A percentile compares a stretch with the other conserved stretches of the same genome.
Conservation (phyloP, 192 early-diverging fungal genomes). For the Coemansia sp. region DNA sequence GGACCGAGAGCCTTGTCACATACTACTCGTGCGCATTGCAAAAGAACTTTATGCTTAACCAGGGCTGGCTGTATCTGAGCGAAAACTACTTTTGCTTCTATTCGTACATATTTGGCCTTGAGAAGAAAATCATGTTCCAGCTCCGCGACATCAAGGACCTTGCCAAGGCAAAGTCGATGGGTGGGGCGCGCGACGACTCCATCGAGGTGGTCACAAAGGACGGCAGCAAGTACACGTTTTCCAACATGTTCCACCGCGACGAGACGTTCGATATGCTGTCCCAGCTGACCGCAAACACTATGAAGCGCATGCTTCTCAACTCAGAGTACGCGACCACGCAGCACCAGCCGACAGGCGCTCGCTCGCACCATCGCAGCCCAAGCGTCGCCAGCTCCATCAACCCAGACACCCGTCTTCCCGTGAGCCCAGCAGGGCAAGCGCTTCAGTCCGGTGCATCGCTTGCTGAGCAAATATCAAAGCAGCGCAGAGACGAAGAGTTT, state of each 20-base stretch:
- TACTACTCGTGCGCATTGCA: constrained; percentile 95
- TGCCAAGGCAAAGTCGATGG: constrained; percentile 83
- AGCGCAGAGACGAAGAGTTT: constrained; percentile 77
- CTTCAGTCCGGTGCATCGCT: constrained; percentile 20
- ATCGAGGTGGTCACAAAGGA: constrained; percentile 85
- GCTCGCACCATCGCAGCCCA: constrained; percentile 9
- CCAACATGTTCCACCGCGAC: constrained; percentile 94
- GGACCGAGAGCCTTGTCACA: constrained; percentile 84
- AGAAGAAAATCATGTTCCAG: constrained; percentile 89
- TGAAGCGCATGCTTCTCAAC: constrained; percentile 84
- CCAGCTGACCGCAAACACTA: constrained; percentile 82
- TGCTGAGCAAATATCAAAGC: constrained; percentile 64
- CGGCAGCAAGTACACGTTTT: constrained; percentile 77
- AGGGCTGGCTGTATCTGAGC: constrained; percentile 98
- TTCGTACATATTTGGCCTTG: constrained; percentile 88
- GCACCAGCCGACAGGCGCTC: constrained; percentile 17
- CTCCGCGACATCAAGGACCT: constrained; percentile 91
- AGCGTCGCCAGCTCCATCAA: constrained; percentile 14
- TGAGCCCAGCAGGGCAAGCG: not conserved
- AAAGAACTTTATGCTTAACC: constrained; percentile 72
- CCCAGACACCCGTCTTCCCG: constrained; percentile 11
- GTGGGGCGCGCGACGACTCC: constrained; percentile 85
- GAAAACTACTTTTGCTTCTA: constrained; percentile 94
- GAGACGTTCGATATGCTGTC: constrained; percentile 96
- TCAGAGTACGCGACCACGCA: constrained; percentile 55